phyloP scores from a whole-genome alignment of 805 yeast genomes.

The Saccharomycopsis oosterbeekiorum region DNA sequence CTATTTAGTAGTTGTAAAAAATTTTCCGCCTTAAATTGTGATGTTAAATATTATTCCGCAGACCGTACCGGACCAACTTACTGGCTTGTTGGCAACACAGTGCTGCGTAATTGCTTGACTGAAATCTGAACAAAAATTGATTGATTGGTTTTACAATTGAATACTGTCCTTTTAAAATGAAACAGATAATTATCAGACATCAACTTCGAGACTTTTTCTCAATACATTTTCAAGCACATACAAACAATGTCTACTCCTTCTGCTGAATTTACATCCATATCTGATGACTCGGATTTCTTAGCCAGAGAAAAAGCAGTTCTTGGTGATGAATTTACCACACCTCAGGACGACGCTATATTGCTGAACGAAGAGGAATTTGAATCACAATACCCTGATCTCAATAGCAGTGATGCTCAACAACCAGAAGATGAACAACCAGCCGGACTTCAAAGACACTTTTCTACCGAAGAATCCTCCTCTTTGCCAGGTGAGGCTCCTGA shows the following conservation, averaged over 20 bases:
- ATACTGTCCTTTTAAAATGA: not conserved
- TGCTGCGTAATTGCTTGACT: not conserved
- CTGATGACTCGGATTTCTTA: slow-evolving; percentile 11
- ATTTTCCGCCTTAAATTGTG: no score
- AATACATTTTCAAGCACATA: no score
- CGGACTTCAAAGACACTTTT: not conserved
- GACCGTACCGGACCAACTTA: not conserved
- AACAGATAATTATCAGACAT: not conserved
- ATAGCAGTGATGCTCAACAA: not conserved
- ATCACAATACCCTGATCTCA: slow-evolving; percentile 15
- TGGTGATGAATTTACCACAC: slow-evolving; percentile 18
- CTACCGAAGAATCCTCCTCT: not conserved
- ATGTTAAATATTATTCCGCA: no score
- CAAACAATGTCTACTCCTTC: slow-evolving; percentile 13
- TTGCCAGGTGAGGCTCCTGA: not conserved
- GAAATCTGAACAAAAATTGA: not conserved
- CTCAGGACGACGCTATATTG: slow-evolving; percentile 8
- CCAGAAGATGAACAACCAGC: not conserved
- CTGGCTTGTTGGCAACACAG: not conserved
- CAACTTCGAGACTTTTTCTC: no score
- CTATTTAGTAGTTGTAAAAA: no score
- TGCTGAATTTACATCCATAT: slow-evolving; percentile 13
- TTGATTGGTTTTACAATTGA: not conserved
- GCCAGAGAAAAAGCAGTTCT: slow-evolving; percentile 17
- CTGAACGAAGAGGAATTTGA: slow-evolving; percentile 6